Evolutionary conservation across 805 yeast genomes (phyloP).

Genomic region (Zygosaccharomyces siamensis): DNA sequence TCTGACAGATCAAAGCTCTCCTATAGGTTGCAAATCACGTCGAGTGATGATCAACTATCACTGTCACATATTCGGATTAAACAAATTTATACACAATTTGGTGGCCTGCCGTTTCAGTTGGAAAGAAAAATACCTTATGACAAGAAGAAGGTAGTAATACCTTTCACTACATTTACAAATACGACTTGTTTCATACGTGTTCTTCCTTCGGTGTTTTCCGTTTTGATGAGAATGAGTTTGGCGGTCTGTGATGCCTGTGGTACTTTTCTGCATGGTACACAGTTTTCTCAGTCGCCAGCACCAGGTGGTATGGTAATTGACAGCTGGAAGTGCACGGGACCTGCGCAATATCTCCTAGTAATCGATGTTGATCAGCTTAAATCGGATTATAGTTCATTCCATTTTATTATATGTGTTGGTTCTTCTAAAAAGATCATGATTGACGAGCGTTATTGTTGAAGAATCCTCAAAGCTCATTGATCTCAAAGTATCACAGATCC

Average conservation of each 20-base stretch:
- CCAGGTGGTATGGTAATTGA: constrained; percentile 20
- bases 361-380: constrained; percentile 20
- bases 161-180: constrained; percentile 3
- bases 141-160: constrained; percentile 11
- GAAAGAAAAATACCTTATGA: constrained; percentile 11
- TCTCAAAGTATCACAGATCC: neutral
- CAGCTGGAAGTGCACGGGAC: constrained; percentile 9
- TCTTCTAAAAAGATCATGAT: constrained; percentile 11
- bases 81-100: constrained; percentile 19
- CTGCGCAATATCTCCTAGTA: constrained; percentile 11
- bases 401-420: constrained; percentile 10
- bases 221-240: constrained; percentile 15
- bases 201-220: constrained; percentile 9
- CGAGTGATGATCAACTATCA: neutral
- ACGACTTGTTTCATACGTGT: constrained; percentile 22
- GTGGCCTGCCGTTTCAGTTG: constrained; percentile 23
- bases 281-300: constrained; percentile 9
- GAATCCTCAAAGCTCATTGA: neutral
- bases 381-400: neutral
- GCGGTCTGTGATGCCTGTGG: constrained; percentile 23
- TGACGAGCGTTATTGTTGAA: constrained; percentile 7
- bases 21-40: constrained; percentile 11
- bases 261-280: constrained; percentile 10
- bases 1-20: constrained; percentile 1
- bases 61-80: constrained; percentile 4